phyloP scores from a whole-genome alignment of 129 eudicot species.

The Saposhnikovia divaricata region DNA sequence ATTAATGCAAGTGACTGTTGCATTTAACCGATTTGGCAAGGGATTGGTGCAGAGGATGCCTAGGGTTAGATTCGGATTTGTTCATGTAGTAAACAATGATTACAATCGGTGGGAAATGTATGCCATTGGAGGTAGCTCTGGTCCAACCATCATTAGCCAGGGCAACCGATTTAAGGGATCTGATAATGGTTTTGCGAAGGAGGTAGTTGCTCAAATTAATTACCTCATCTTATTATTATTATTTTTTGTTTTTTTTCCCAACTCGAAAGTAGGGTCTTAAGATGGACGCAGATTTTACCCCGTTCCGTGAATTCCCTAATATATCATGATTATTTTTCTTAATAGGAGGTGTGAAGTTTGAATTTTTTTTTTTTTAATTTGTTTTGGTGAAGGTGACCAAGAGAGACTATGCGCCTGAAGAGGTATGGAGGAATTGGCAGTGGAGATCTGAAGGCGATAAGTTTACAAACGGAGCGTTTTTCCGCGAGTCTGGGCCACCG shows the following conservation, averaged over 20 bases:
- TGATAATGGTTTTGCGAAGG: background rate
- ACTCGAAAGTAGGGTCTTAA: no score
- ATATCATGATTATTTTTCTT: no score
- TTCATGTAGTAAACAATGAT: conserved; percentile 5
- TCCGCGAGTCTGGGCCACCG: background rate
- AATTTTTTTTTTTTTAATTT: background rate
- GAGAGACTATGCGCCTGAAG: background rate
- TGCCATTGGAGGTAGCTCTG: conserved; percentile 7
- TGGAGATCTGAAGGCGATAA: conserved; percentile 8
- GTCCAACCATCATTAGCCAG: conserved; percentile 1
- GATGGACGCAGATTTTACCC: no score
- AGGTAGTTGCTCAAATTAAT: background rate
- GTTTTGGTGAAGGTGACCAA: background rate
- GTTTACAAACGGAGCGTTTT: conserved; percentile 4
- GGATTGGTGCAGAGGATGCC: conserved; percentile 12
- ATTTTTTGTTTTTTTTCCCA: no score
- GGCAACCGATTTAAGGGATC: conserved; percentile 7
- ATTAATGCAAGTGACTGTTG: background rate
- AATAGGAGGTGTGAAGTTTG: background rate
- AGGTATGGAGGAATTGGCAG: conserved; percentile 4
- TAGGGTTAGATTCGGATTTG: conserved; percentile 5
- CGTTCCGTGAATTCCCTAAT: no score
- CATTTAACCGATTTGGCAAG: conserved; percentile 10
- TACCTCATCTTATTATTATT: no score
- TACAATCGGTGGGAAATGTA: conserved; percentile 12